Base-by-base conservation (phyloP, 1,284 basidiomycete species). In the Mrakiaceae sp. region DNA sequence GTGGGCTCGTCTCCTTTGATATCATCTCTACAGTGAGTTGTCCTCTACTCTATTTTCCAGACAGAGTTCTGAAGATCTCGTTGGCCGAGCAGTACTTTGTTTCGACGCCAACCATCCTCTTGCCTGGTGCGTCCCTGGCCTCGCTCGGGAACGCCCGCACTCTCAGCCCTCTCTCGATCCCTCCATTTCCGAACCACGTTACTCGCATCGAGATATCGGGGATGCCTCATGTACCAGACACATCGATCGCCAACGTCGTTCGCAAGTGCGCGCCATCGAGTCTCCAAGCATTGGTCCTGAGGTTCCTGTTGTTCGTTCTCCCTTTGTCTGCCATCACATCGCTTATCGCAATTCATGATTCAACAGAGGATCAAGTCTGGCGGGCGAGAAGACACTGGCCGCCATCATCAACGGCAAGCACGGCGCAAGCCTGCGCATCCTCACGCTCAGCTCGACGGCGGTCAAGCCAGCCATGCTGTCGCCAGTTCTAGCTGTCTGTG, bases 341-440 rank as follows among this genome's bases (percentile, higher is more conserved):
- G 4, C n/a, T 39, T 11, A 3, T 5, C 3, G 3, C 6, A 2
- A 2, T 44, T 2, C 40, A 11, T 8, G 9, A 4, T 5, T 7
- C 40, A n/a, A 11, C 46, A 58, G 57, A 46, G 57, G 57, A 27
- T 16, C 57, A 4, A 47, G 8, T 3, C 47, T 47, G 9, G 57
- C 49, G 16, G 57, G 43, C 7, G 57, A 58, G 46, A 58, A 58
- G 57, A 49, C 12, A 4, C 12, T 58, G n/a, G 40, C 40, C 12
- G 57, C 57, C 8, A 58, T 58, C n/a, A 7, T 58, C 3, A 47
- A 46, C n/a, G 57, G 57, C 44, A 58, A 58, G 44, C 57, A 58
- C n/a, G 57, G 43, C n/a, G 11, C 16, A 5, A 58, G 43, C 8
- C 16, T 58, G 7, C 47, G 12, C 16, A 46, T 16, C 6, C 60